A percentile compares a stretch with the other conserved stretches of the same genome.
These are phyloP conservation scores for Claviceps cyperi DNA, from an alignment of 2,329 filamentous ascomycete genomes.

Conservation along the genomic window DNA sequence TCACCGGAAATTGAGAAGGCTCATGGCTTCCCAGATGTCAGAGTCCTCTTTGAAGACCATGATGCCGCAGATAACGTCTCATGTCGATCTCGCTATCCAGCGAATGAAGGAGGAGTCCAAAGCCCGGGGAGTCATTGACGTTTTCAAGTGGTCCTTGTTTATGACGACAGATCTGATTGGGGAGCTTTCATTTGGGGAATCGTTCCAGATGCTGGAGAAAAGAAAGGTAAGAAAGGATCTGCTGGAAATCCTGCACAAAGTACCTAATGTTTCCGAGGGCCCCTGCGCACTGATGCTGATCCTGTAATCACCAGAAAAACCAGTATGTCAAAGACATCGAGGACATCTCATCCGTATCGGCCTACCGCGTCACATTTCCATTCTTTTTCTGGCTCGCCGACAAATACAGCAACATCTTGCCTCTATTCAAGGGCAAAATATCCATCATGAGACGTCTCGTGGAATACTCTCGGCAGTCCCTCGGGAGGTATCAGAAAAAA, in stretches of 20 bases:
- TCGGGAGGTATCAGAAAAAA: constrained; percentile 14
- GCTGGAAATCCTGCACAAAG: neutral
- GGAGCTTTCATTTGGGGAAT: constrained; percentile 40
- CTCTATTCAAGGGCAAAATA: constrained; percentile 9
- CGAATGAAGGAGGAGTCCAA: constrained; percentile 30
- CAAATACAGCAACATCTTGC: constrained; percentile 9
- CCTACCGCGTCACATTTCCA: constrained; percentile 16
- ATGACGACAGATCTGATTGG: constrained; percentile 40
- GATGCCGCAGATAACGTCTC: constrained; percentile 19
- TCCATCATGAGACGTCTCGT: constrained; percentile 7
- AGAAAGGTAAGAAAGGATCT: constrained; percentile 24
- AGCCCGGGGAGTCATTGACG: constrained; percentile 22
- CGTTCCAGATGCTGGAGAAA: constrained; percentile 35
- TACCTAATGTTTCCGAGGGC: neutral
- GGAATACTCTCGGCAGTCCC: constrained; percentile 15
- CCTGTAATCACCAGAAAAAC: constrained; percentile 12
- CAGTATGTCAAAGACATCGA: constrained; percentile 26
- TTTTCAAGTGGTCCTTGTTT: constrained; percentile 39
- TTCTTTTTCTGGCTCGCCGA: constrained; percentile 12
- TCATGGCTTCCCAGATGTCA: constrained; percentile 27
- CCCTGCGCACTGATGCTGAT: neutral
- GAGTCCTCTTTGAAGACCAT: constrained; percentile 20
- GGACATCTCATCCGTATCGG: constrained; percentile 11
- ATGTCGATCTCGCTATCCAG: constrained; percentile 24
- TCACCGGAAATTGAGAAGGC: constrained; percentile 25